A percentile compares a stretch with the other conserved stretches of the same genome.
These are phyloP conservation scores for Fraxinus greggii DNA, from an alignment of 305 asterid genomes.

Conservation along the genomic window DNA sequence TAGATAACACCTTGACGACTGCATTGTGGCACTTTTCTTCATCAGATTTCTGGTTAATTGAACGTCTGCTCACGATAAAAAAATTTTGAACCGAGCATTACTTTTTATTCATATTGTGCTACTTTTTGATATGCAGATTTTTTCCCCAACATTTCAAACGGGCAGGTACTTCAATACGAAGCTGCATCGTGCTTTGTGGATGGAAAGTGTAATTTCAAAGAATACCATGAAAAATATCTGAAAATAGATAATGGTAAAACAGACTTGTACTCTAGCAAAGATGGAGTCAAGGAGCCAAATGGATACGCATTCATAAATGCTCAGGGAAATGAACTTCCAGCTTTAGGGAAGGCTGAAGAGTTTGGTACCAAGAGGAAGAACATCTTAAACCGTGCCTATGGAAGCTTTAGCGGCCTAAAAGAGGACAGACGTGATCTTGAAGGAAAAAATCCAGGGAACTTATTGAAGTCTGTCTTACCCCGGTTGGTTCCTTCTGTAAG, in stretches of 20 bases:
- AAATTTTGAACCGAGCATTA: neutral
- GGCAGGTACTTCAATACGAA: constrained; percentile 64
- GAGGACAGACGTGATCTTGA: constrained; percentile 46
- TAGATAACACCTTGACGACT: constrained; percentile 1
- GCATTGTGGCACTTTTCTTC: neutral
- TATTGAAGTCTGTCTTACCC: constrained; percentile 72
- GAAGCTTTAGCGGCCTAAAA: constrained; percentile 53
- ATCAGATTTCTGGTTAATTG: neutral
- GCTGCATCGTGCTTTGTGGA: constrained; percentile 53
- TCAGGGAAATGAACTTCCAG: constrained; percentile 40
- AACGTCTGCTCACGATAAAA: constrained; percentile 1
- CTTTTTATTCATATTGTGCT: constrained; percentile 13
- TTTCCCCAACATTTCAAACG: constrained; percentile 46
- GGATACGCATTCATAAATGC: constrained; percentile 28
- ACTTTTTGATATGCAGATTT: constrained; percentile 40
- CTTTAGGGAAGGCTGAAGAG: constrained; percentile 42
- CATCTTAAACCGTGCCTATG: constrained; percentile 44
- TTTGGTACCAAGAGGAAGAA: constrained; percentile 45
- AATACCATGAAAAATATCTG: constrained; percentile 51
- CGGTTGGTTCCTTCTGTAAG: constrained; percentile 62
- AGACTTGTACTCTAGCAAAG: constrained; percentile 36
- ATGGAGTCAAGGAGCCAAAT: constrained; percentile 47
- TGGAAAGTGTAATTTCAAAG: constrained; percentile 48
- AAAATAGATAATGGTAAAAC: constrained; percentile 41
- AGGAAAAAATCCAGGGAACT: constrained; percentile 54